Conservation (phyloP, 2,329 filamentous ascomycete species). For the Rhynchosporium agropyri region DNA sequence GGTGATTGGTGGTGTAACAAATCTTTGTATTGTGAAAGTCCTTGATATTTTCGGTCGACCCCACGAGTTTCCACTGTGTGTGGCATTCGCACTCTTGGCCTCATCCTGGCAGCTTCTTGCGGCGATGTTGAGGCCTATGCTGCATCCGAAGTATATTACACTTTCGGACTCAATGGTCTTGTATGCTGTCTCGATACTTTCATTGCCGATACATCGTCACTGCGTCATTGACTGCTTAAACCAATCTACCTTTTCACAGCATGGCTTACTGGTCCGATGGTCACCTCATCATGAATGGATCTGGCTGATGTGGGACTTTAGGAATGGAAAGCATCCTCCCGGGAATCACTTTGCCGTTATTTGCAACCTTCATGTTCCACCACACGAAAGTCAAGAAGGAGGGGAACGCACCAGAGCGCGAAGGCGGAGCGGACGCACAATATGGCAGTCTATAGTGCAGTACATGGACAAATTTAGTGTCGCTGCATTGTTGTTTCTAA, state of each 20-base stretch:
- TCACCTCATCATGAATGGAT: slow-evolving; percentile 47
- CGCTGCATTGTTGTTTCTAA: slow-evolving; percentile 30
- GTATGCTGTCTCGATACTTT: slow-evolving; percentile 57
- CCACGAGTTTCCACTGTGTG: slow-evolving; percentile 47
- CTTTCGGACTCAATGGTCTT: slow-evolving; percentile 50
- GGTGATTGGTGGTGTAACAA: slow-evolving; percentile 22
- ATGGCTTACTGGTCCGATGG: slow-evolving; percentile 29
- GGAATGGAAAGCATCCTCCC: slow-evolving; percentile 67
- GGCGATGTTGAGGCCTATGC: slow-evolving; percentile 61
- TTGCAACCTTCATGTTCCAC: slow-evolving; percentile 52
- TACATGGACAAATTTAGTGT: slow-evolving; percentile 49
- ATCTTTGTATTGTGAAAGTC: slow-evolving; percentile 22
- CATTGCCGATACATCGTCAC: slow-evolving; percentile 68
- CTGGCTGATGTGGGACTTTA: slow-evolving; percentile 68
- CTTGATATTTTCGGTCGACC: slow-evolving; percentile 52
- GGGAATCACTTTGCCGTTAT: slow-evolving; percentile 60
- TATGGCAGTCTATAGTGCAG: slow-evolving; percentile 50
- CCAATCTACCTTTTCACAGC: slow-evolving; percentile 58
- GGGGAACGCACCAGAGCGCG: slow-evolving; percentile 50
- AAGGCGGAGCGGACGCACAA: slow-evolving; percentile 47
- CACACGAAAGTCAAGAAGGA: slow-evolving; percentile 59
- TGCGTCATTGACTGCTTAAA: slow-evolving; percentile 48
- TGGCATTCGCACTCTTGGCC: slow-evolving; percentile 43
- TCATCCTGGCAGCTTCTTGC: slow-evolving; percentile 67
- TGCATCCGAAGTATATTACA: slow-evolving; percentile 62